These are phyloP conservation scores for Sporisorium reilianum DNA, from an alignment of 1,284 basidiomycete species.

Conservation along the genomic window DNA sequence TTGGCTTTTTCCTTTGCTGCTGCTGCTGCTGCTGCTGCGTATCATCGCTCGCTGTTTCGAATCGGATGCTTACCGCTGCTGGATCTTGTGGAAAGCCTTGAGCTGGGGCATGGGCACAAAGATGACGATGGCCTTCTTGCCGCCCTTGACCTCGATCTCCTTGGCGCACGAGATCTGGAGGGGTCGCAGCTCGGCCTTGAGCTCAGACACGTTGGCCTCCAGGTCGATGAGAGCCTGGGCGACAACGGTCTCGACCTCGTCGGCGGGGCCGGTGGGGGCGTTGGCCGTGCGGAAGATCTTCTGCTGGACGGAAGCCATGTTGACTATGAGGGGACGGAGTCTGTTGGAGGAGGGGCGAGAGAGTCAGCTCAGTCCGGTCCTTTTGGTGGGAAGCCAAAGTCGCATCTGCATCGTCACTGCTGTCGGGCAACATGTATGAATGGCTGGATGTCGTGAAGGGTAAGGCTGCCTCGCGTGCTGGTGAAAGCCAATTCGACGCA, in stretches of 20 bases:
- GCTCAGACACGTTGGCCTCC: constrained; percentile 96
- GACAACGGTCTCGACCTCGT: constrained; percentile 91
- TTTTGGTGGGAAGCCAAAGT: neutral
- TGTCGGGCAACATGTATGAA: neutral
- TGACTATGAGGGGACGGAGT: constrained; percentile 50
- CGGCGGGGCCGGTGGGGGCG: constrained; percentile 84
- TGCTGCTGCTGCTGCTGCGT: constrained; percentile 20
- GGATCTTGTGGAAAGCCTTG: constrained; percentile 99
- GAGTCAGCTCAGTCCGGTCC: constrained; percentile 22
- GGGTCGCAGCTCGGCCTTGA: constrained; percentile 92
- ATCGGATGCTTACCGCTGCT: constrained; percentile 83
- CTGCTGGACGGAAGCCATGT: constrained; percentile 69
- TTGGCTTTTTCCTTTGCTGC: neutral
- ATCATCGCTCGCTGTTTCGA: constrained; percentile 3
- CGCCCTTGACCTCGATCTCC: constrained; percentile 97
- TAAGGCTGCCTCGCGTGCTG: too few species aligned
- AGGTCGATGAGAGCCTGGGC: constrained; percentile 97
- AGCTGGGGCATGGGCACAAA: constrained; percentile 98
- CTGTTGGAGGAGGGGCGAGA: constrained; percentile 10
- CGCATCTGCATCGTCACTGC: constrained; percentile 17
- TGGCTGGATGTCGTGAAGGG: too few species aligned
- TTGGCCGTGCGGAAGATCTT: constrained; percentile 98
- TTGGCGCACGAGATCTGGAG: constrained; percentile 98
- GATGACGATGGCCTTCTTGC: constrained; percentile 97
- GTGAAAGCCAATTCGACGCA: too few species aligned